Evolutionary conservation across 83 land plant species (phyloP).

Genomic region (Thuja plicata): DNA sequence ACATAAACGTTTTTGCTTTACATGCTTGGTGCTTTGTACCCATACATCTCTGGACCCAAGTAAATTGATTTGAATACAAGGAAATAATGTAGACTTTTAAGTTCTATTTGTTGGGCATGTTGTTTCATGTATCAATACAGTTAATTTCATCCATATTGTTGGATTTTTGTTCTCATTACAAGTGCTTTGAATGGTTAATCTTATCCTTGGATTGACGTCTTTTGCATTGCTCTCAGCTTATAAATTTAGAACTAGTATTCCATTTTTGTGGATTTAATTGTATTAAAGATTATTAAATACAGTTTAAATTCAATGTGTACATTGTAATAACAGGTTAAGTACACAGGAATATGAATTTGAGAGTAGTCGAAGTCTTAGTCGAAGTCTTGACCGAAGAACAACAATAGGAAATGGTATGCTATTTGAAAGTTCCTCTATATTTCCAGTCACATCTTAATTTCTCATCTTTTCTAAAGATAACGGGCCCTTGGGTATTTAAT

Average conservation of each 20-base stretch:
- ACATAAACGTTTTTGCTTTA: background rate
- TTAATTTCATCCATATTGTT: background rate
- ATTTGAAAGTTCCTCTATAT: background rate
- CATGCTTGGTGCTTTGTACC: background rate
- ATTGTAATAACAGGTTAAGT: constrained; percentile 39
- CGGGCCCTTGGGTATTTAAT: background rate
- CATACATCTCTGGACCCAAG: background rate
- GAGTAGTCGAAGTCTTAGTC: constrained; percentile 33
- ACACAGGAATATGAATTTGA: constrained; percentile 61
- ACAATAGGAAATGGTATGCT: constrained; percentile 72
- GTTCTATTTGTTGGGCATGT: background rate
- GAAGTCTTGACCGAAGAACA: constrained; percentile 45
- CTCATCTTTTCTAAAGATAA: background rate
- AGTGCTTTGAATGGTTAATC: background rate
- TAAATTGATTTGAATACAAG: background rate
- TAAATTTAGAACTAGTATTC: background rate
- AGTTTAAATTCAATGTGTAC: background rate
- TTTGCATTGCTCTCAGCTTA: background rate
- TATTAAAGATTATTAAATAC: no score
- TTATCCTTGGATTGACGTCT: background rate
- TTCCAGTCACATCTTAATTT: background rate
- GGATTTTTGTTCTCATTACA: background rate
- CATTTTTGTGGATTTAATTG: background rate
- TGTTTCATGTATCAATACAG: background rate
- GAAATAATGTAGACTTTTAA: background rate